Percentiles rank a stretch among this genome's conserved stretches.
These are phyloP conservation scores for Zhuliangozyma parablackwelliae DNA, from an alignment of 1,139 yeast genomes.

Conservation along the genomic window DNA sequence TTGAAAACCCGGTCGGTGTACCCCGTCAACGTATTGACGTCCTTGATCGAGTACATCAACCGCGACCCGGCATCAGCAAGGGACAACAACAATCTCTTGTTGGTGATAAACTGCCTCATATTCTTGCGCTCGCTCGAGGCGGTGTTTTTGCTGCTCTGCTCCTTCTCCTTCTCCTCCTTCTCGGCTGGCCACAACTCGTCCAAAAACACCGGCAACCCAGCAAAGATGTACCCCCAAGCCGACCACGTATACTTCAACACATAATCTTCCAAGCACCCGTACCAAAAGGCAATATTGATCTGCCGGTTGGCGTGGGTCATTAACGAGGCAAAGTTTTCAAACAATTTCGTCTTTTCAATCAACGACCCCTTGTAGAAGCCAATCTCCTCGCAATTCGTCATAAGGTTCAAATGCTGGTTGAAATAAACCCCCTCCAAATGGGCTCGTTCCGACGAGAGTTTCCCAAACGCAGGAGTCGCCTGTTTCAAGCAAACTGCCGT, in stretches of 20 bases:
- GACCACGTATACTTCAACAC: constrained; percentile 92
- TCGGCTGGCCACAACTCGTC: constrained; percentile 38
- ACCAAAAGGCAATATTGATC: constrained; percentile 50
- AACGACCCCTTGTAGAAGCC: constrained; percentile 89
- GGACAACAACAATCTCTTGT: constrained; percentile 83
- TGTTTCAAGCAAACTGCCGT: constrained; percentile 74
- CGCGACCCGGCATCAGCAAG: constrained; percentile 97
- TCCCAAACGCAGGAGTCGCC: constrained; percentile 85
- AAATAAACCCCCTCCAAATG: constrained; percentile 86
- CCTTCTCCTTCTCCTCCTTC: constrained; percentile 12
- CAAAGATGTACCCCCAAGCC: constrained; percentile 85
- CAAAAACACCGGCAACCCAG: constrained; percentile 75
- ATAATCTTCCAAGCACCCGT: constrained; percentile 79
- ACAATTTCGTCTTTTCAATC: constrained; percentile 70
- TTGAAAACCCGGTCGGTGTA: constrained; percentile 84
- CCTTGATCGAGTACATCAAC: constrained; percentile 91
- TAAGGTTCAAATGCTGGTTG: constrained; percentile 79
- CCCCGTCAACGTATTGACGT: constrained; percentile 86
- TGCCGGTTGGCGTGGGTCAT: constrained; percentile 42
- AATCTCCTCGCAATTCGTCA: constrained; percentile 88
- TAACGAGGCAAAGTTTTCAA: constrained; percentile 54
- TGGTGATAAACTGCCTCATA: constrained; percentile 87
- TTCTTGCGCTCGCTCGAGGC: constrained; percentile 43
- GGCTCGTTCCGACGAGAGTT: constrained; percentile 66
- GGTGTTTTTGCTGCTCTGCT: constrained; percentile 3